Percentiles rank a stretch among this genome's conserved stretches.
Conservation (phyloP, 805 yeast species). For the Maudiozyma serrabonitensis region DNA sequence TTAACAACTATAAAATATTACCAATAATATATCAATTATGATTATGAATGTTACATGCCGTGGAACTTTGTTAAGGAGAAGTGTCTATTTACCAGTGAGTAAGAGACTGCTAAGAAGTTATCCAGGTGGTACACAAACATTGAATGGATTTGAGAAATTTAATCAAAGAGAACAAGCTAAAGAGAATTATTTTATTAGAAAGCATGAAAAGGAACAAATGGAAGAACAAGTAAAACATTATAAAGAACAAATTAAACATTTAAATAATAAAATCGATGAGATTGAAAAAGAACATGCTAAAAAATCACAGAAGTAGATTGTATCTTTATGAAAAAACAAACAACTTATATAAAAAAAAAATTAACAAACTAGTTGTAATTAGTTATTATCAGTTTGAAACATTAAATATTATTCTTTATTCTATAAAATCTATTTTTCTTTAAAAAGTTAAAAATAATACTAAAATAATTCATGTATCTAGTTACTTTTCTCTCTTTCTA, state of each 20-base stretch:
- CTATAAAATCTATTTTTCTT: no score
- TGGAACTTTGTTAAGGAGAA: background rate
- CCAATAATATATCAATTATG: background rate
- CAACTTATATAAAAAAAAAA: no score
- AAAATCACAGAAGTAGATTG: background rate
- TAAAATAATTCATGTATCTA: no score
- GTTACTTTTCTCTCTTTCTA: background rate
- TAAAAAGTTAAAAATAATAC: no score
- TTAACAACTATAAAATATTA: background rate
- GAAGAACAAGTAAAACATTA: constrained; percentile 70
- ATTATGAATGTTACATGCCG: background rate
- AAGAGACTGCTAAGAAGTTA: background rate
- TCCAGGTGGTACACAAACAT: background rate
- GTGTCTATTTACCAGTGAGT: background rate
- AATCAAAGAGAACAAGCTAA: constrained; percentile 85
- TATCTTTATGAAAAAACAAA: no score
- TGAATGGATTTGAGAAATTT: constrained; percentile 40
- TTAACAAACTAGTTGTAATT: no score
- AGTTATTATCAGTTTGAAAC: no score
- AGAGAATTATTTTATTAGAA: constrained; percentile 75
- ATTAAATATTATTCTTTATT: no score
- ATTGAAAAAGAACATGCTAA: constrained; percentile 9
- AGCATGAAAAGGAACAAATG: constrained; percentile 80
- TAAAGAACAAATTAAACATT: constrained; percentile 46
- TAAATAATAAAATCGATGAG: constrained; percentile 38